phyloP scores from a whole-genome alignment of 495 filamentous ascomycete species.

The Aspergillus affinis region DNA sequence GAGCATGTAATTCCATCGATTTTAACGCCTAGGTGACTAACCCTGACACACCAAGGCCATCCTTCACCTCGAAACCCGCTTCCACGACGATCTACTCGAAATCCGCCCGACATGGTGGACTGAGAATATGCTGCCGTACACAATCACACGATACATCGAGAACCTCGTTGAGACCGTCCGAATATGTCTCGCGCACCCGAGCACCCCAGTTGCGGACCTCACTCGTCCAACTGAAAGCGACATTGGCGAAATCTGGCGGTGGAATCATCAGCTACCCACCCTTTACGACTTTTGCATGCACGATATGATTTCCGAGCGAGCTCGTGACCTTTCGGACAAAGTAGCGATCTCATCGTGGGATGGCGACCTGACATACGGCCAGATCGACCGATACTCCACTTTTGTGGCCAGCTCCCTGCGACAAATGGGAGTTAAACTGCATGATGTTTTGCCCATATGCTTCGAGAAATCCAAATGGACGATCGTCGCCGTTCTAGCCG shows the following conservation, averaged over 20 bases:
- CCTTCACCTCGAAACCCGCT: slow-evolving; percentile 31
- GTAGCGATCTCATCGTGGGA: slow-evolving; percentile 49
- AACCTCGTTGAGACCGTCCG: slow-evolving; percentile 32
- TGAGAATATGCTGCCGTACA: slow-evolving; percentile 33
- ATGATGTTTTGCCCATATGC: slow-evolving; percentile 42
- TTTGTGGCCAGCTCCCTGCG: slow-evolving; percentile 28
- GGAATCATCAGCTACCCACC: slow-evolving; percentile 34
- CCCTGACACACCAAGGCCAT: slow-evolving; percentile 11
- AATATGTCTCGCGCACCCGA: slow-evolving; percentile 25
- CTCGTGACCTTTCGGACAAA: slow-evolving; percentile 31
- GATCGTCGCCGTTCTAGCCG: slow-evolving; percentile 42
- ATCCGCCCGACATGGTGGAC: slow-evolving; percentile 30
- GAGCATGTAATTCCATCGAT: not conserved
- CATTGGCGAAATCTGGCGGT: slow-evolving; percentile 29
- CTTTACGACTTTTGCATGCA: slow-evolving; percentile 44
- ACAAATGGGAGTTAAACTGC: slow-evolving; percentile 27
- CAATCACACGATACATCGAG: slow-evolving; percentile 31
- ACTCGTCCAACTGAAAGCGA: slow-evolving; percentile 29
- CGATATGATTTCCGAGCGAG: slow-evolving; percentile 41
- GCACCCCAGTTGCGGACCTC: slow-evolving; percentile 24
- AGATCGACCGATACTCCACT: slow-evolving; percentile 41
- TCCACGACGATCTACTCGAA: slow-evolving; percentile 22
- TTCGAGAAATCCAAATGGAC: slow-evolving; percentile 52
- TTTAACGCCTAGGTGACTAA: not conserved
- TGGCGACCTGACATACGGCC: slow-evolving; percentile 42